A percentile compares a stretch with the other conserved stretches of the same genome.
phyloP scores from a whole-genome alignment of 2,329 filamentous ascomycete genomes.

The Colletotrichum gigasporum region DNA sequence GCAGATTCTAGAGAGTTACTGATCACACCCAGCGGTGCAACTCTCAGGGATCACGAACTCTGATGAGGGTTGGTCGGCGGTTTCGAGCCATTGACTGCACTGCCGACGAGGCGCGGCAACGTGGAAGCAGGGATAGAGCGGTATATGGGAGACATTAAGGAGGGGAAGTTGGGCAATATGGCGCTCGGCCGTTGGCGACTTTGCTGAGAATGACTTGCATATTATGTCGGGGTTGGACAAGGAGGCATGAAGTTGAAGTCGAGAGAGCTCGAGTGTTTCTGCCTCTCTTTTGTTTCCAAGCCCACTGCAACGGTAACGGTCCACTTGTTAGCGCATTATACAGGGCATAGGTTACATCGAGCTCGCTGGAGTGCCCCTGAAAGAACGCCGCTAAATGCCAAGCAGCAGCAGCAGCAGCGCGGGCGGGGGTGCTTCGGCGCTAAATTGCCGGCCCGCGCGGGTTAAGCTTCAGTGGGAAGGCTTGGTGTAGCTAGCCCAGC shows the following conservation, averaged over 20 bases:
- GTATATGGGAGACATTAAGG: not conserved
- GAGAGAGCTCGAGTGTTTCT: too few relatives aligned
- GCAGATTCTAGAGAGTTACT: not conserved
- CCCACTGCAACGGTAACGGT: too few relatives aligned
- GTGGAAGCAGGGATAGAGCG: not conserved
- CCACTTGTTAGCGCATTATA: conserved; percentile 4
- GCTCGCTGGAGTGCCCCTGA: not conserved
- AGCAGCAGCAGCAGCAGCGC: not conserved
- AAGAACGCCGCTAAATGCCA: not conserved
- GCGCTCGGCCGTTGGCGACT: not conserved
- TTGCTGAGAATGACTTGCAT: not conserved
- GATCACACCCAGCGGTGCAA: not conserved
- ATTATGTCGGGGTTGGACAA: not conserved
- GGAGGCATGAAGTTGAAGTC: not conserved
- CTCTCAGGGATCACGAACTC: not conserved
- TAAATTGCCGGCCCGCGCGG: not conserved
- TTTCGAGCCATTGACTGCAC: not conserved
- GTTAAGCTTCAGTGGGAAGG: not conserved
- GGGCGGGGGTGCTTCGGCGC: not conserved
- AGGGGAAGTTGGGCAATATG: not conserved
- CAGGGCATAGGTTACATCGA: too few relatives aligned
- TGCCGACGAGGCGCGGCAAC: not conserved
- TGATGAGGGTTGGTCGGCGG: not conserved
- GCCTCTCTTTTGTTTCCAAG: too few relatives aligned
- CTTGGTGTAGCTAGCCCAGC: too few relatives aligned